Conservation (phyloP, 2,329 filamentous ascomycete genomes). For the Emergomyces africanus region DNA sequence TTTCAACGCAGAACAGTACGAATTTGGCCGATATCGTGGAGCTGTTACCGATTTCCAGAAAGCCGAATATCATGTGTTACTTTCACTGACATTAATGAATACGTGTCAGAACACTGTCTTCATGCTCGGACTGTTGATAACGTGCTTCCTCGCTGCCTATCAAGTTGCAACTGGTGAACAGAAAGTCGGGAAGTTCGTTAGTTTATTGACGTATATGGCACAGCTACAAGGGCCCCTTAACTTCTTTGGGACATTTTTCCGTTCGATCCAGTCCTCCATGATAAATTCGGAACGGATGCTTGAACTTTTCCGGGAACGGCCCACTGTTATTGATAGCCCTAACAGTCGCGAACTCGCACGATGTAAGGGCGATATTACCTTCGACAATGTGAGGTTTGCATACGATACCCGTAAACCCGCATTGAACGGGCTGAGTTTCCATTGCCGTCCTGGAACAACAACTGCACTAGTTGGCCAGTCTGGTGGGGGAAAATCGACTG, state of each 20-base stretch:
- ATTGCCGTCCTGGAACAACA: conserved; percentile 77
- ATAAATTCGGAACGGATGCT: conserved; percentile 93
- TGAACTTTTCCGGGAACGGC: conserved; percentile 91
- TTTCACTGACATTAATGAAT: conserved; percentile 68
- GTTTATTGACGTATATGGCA: conserved; percentile 61
- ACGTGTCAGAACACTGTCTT: conserved; percentile 70
- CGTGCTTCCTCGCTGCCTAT: conserved; percentile 62
- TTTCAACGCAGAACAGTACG: conserved; percentile 72
- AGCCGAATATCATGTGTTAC: conserved; percentile 63
- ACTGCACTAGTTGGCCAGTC: conserved; percentile 95
- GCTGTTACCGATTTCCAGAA: conserved; percentile 60
- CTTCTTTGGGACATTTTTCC: conserved; percentile 90
- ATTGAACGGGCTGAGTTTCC: conserved; percentile 70
- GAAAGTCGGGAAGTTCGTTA: conserved; percentile 58
- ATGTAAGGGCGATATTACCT: conserved; percentile 72
- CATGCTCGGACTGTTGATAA: conserved; percentile 59
- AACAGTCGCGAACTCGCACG: conserved; percentile 48
- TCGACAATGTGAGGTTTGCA: conserved; percentile 79
- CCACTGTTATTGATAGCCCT: conserved; percentile 71
- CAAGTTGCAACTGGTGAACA: conserved; percentile 57
- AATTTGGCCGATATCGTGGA: conserved; percentile 58
- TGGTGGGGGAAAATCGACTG: conserved; percentile 90
- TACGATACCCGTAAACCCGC: conserved; percentile 83
- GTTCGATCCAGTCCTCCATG: conserved; percentile 91
- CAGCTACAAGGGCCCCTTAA: conserved; percentile 72